phyloP scores from a whole-genome alignment of 305 asterid genomes.

The Nicotiana rustica region DNA sequence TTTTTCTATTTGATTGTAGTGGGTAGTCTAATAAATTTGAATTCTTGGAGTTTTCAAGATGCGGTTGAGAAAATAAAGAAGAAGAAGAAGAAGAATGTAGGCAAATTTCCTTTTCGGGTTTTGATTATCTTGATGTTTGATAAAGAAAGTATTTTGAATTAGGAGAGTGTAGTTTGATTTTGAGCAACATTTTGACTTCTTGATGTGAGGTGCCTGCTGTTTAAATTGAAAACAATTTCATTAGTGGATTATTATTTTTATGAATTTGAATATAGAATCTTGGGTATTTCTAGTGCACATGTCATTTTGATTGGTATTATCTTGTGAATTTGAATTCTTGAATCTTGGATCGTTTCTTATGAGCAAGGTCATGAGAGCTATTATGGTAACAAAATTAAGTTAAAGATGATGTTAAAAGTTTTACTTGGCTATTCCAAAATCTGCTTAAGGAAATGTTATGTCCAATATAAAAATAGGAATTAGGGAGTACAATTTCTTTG shows the following conservation, averaged over 20 bases:
- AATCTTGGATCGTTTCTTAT: neutral
- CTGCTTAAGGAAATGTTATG: no score
- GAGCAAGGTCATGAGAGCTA: no score
- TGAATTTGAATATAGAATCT: neutral
- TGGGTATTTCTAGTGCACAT: neutral
- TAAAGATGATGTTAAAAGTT: neutral
- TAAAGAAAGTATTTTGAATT: neutral
- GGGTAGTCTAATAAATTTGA: neutral
- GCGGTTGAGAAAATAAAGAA: neutral
- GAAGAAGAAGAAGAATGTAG: constrained; percentile 25
- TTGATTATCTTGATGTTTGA: neutral
- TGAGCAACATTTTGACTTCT: neutral
- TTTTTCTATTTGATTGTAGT: neutral
- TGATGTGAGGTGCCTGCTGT: neutral
- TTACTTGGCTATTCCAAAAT: neutral
- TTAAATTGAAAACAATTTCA: neutral
- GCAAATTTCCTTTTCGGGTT: neutral
- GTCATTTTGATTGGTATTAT: constrained; percentile 12
- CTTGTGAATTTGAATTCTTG: constrained; percentile 2
- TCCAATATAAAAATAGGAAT: no score
- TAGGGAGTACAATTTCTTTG: neutral
- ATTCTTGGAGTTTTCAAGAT: neutral
- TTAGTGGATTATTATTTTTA: neutral
- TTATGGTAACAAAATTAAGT: neutral
- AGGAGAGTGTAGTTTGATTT: neutral